Conservation (phyloP, 2,329 filamentous ascomycete species). For the Knoxdaviesia proteae region DNA sequence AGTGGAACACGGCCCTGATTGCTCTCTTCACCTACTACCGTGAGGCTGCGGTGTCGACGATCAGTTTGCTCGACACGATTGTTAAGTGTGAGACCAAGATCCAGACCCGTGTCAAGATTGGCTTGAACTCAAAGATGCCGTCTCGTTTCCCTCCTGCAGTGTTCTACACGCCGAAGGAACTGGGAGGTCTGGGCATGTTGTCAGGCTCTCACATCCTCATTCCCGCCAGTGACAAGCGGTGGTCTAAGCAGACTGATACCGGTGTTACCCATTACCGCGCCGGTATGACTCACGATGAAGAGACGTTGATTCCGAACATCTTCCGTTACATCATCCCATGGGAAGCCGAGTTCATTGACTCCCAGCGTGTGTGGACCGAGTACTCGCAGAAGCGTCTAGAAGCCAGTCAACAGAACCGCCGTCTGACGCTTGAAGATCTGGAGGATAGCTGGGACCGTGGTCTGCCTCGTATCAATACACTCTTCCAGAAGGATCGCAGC, state of each 20-base stretch:
- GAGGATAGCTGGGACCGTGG: conserved; percentile 98
- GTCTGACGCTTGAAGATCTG: conserved; percentile 83
- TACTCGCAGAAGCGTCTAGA: conserved; percentile 96
- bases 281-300: conserved; percentile 96
- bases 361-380: conserved; percentile 96
- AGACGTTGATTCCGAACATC: conserved; percentile 95
- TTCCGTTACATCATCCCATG: conserved; percentile 98
- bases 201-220: conserved; percentile 96
- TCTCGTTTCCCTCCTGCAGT: conserved; percentile 95
- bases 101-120: conserved; percentile 96
- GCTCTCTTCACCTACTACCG: conserved; percentile 97
- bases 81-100: conserved; percentile 99
- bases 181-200: conserved; percentile 96
- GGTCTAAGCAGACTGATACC: conserved; percentile 94
- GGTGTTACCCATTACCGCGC: conserved; percentile 93
- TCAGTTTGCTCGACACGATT: conserved; percentile 85
- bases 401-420: conserved; percentile 89
- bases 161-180: conserved; percentile 95
- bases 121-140: conserved; percentile 97
- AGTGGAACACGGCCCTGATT: conserved; percentile 97
- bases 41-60: conserved; percentile 88
- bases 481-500: conserved; percentile 96
- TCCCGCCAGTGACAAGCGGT: conserved; percentile 90
- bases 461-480: conserved; percentile 89
- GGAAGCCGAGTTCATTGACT: conserved; percentile 98